These are phyloP conservation scores for Xylaria sp. DNA, from an alignment of 2,329 filamentous ascomycete genomes.

Conservation along the genomic window DNA sequence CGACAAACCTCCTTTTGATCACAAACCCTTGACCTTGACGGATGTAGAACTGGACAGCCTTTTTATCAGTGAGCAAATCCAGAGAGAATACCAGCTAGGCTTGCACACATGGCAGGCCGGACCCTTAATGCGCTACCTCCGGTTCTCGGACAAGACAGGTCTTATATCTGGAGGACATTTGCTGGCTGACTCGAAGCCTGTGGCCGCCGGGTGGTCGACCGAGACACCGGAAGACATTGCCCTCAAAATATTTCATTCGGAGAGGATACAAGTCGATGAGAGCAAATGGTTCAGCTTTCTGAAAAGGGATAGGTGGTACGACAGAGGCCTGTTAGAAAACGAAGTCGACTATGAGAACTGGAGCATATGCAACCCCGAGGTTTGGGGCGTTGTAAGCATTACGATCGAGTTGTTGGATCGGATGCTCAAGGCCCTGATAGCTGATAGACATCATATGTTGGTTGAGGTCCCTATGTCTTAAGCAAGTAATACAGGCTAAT, in stretches of 20 bases:
- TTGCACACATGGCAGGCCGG: conserved; percentile 11
- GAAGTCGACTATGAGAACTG: conserved; percentile 1
- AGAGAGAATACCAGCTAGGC: conserved; percentile 1
- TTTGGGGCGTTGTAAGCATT: conserved; percentile 26
- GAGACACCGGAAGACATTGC: background rate
- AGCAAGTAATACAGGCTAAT: background rate
- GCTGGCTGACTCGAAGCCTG: background rate
- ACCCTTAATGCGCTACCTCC: conserved; percentile 14
- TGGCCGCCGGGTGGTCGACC: background rate
- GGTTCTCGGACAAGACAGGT: conserved; percentile 12
- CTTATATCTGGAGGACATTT: conserved; percentile 19
- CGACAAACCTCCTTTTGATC: background rate
- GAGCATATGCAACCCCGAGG: conserved; percentile 27
- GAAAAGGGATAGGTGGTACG: conserved; percentile 25
- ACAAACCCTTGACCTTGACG: background rate
- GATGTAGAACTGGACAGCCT: background rate
- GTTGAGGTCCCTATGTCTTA: background rate
- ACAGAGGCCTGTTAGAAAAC: background rate
- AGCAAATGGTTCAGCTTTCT: conserved; percentile 23
- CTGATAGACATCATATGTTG: conserved; percentile 24
- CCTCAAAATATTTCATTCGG: background rate
- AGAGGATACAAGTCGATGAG: conserved; percentile 31
- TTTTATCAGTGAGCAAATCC: background rate
- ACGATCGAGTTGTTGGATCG: conserved; percentile 23
- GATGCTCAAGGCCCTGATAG: conserved; percentile 19